phyloP scores from a whole-genome alignment of 257 asterid species.

The Gynochthodes officinalis region DNA sequence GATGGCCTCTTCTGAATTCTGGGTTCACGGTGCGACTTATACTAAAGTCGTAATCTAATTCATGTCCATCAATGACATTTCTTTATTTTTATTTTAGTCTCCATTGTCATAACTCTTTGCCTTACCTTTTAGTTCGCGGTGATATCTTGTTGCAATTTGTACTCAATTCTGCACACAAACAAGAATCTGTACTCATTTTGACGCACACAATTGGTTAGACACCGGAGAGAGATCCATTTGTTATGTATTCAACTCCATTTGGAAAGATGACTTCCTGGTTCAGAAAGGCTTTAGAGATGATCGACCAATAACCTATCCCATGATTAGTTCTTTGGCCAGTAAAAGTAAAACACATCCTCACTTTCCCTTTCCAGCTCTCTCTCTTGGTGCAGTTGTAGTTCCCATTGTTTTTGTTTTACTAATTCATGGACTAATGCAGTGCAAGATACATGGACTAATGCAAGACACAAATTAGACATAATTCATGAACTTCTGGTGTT shows the following conservation, averaged over 20 bases:
- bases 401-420: not conserved
- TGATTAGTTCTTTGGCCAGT: not conserved
- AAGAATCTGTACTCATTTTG: not conserved
- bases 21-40: too few species aligned
- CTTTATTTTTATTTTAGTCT: too few species aligned
- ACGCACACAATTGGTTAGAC: not conserved
- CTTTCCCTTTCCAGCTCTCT: not conserved
- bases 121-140: too few species aligned
- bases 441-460: not conserved
- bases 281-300: not conserved
- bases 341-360: not conserved
- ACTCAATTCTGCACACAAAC: too few species aligned
- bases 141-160: too few species aligned
- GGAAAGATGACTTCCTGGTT: not conserved
- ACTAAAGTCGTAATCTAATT: too few species aligned
- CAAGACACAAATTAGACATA: too few species aligned
- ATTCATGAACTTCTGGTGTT: too few species aligned
- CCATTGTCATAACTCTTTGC: too few species aligned
- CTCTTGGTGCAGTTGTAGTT: not conserved
- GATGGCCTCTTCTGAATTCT: too few species aligned
- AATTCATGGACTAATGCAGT: too few species aligned
- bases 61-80: too few species aligned
- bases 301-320: not conserved
- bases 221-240: not conserved
- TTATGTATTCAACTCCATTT: not conserved